Conservation (phyloP, 352 stramenopile species). For the Pythium vanterpoolii region DNA sequence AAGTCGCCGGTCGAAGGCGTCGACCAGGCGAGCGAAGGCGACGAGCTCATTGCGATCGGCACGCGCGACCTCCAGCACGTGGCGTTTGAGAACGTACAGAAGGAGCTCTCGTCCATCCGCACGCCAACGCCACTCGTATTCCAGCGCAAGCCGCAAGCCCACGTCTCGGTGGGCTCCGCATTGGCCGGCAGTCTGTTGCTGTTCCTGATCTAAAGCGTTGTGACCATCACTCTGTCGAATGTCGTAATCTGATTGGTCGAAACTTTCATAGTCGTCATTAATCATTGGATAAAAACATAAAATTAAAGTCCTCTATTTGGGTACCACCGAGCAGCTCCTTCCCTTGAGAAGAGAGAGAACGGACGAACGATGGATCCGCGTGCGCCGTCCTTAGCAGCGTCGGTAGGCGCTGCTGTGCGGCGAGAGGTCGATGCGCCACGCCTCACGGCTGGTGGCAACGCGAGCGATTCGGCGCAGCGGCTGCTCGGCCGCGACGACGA, state of each 20-base stretch:
- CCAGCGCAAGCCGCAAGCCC: constrained; percentile 37
- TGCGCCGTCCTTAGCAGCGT: neutral
- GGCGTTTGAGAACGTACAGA: constrained; percentile 56
- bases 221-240: constrained; percentile 10
- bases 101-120: constrained; percentile 38
- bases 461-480: constrained; percentile 27
- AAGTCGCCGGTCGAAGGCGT: constrained; percentile 41
- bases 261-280: neutral
- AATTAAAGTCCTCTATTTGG: constrained; percentile 3
- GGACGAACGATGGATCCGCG: constrained; percentile 3
- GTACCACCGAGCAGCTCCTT: neutral
- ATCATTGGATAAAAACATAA: constrained; percentile 18
- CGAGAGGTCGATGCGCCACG: neutral
- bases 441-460: neutral
- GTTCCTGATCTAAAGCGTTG: constrained; percentile 49
- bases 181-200: constrained; percentile 66
- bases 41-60: constrained; percentile 74
- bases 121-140: constrained; percentile 57
- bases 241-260: constrained; percentile 15
- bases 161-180: constrained; percentile 29
- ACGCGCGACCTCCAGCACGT: constrained; percentile 60
- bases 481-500: constrained; percentile 49
- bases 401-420: neutral
- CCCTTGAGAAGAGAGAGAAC: neutral
- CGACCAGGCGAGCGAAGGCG: constrained; percentile 45